These are phyloP conservation scores for Adansonia gregorii DNA, from an alignment of 441 rosid species.

Conservation along the genomic window DNA sequence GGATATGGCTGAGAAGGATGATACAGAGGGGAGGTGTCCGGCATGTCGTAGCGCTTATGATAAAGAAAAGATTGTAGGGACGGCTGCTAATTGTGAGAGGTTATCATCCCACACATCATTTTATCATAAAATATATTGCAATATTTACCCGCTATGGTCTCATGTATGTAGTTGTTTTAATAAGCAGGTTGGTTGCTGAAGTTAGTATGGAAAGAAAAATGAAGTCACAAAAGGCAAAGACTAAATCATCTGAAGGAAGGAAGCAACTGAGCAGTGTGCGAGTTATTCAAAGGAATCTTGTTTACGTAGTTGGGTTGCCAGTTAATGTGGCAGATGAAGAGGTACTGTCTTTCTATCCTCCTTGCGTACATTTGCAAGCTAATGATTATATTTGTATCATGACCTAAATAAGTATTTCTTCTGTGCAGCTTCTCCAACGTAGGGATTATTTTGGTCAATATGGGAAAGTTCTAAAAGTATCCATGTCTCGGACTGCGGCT, in stretches of 20 bases:
- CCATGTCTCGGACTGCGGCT: conserved; percentile 63
- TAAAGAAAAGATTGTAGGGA: conserved; percentile 67
- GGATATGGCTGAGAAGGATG: conserved; percentile 76
- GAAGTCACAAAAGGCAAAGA: conserved; percentile 60
- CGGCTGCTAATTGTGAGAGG: conserved; percentile 67
- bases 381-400: conserved; percentile 3
- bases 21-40: conserved; percentile 66
- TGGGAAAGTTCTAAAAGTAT: conserved; percentile 74
- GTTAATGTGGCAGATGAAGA: conserved; percentile 67
- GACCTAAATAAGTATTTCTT: conserved; percentile 17
- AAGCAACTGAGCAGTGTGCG: conserved; percentile 65
- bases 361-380: neutral
- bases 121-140: conserved; percentile 40
- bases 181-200: conserved; percentile 54
- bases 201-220: conserved; percentile 50
- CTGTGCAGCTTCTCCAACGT: conserved; percentile 57
- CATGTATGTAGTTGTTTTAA: neutral
- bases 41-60: conserved; percentile 71
- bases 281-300: conserved; percentile 70
- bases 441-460: conserved; percentile 70
- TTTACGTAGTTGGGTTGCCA: conserved; percentile 66
- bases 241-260: conserved; percentile 58
- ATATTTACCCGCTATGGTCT: conserved; percentile 9
- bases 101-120: conserved; percentile 17
- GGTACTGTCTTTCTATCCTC: conserved; percentile 34